Evolutionary conservation across 2,329 filamentous ascomycete genomes (phyloP), one percentile per base, ranked within the genome.

Genomic region (Aureobasidium pullulans): DNA sequence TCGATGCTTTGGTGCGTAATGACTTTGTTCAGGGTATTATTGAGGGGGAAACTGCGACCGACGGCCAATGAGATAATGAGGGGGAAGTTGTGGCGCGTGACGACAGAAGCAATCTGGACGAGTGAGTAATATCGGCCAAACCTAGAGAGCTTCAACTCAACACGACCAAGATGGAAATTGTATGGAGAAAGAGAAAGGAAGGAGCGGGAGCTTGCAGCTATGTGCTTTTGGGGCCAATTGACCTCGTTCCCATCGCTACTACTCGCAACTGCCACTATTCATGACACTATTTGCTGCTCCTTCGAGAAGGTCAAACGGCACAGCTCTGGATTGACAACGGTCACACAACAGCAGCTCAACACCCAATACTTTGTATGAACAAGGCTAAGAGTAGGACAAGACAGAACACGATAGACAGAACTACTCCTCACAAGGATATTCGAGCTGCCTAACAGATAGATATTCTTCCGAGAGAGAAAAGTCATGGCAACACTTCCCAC

Each of bases 301-400:
- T 48, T 47, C 42, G 34, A 57, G 43, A 57, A 48, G 42, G 32
- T 13, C 36, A 23, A 32, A 57, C 54, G 42, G 52, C 32, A 57
- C 52, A 37, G 43, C 54, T 57, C 43, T 57, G 34, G 42, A 57
- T 57, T 57, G 54, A 47, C 54, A 57, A 57, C 54, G 54, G 54
- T 48, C 16, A 32, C 54, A 40, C 31, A 44, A 40, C 40, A 57
- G 34, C 16, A 57, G 54, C 32, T 40, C 54, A 47, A 57, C 42
- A 39, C 19, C 43, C 43, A 40, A 57, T 40, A 52, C 36, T 52
- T 15, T 15, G 36, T 4, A n/a, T 11, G 34, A 31, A 5, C 48
- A 52, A 52, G 34, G 36, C 48, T 40, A 11, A 16, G 15, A 37
- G 16, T 13, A 47, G 29, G 16, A 37, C 16, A 3, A 37, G 34